Percentiles rank a stretch among this genome's conserved stretches.
Conservation (phyloP, 2,329 filamentous ascomycete species). For the Neofusicoccum sp. region DNA sequence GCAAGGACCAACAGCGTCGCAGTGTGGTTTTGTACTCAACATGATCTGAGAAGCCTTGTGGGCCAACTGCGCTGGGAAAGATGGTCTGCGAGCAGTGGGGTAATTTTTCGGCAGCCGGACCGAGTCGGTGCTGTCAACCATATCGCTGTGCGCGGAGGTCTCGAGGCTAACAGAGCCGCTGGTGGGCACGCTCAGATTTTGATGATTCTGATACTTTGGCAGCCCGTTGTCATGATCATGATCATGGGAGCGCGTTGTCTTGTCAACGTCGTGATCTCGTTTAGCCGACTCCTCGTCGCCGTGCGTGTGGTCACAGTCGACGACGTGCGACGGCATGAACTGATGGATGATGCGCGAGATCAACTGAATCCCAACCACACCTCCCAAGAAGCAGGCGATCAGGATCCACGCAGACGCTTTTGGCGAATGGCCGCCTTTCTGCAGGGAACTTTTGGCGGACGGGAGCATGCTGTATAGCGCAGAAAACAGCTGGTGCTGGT, state of each 20-base stretch:
- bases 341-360: constrained; percentile 73
- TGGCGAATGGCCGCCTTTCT: constrained; percentile 67
- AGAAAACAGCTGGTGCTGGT: constrained; percentile 73
- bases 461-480: constrained; percentile 92
- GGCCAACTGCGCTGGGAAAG: constrained; percentile 45
- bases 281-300: constrained; percentile 49
- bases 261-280: constrained; percentile 21
- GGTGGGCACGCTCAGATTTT: constrained; percentile 21
- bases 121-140: constrained; percentile 17
- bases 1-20: constrained; percentile 62
- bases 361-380: constrained; percentile 75
- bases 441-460: constrained; percentile 77
- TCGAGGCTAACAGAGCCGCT: constrained; percentile 16
- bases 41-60: constrained; percentile 54
- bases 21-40: constrained; percentile 51
- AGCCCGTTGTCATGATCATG: constrained; percentile 28
- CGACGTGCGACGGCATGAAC: constrained; percentile 75
- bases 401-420: constrained; percentile 69
- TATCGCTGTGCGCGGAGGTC: constrained; percentile 11
- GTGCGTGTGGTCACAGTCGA: constrained; percentile 78
- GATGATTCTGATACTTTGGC: constrained; percentile 24
- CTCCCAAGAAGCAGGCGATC: constrained; percentile 69
- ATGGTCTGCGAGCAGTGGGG: constrained; percentile 35
- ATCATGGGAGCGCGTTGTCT: constrained; percentile 25
- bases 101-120: neutral